phyloP scores from a whole-genome alignment of 2,329 filamentous ascomycete genomes.

The Calonectria hongkongensis region DNA sequence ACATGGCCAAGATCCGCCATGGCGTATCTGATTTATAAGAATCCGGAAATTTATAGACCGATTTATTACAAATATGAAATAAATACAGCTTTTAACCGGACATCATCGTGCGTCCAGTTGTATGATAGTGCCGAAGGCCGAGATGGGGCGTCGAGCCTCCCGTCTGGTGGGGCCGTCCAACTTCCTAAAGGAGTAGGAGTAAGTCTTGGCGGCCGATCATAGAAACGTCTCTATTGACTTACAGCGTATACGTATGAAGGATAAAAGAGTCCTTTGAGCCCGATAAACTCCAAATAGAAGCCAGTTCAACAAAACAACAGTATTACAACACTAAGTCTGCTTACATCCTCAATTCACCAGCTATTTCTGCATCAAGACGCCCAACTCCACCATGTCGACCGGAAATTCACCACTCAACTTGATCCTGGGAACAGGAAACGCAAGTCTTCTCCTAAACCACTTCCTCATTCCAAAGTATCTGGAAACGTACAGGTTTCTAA shows the following conservation, averaged over 20 bases:
- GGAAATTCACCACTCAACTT: conserved; percentile 42
- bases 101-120: too few species aligned
- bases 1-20: too few species aligned
- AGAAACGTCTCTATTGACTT: not conserved
- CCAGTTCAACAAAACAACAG: not conserved
- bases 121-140: not conserved
- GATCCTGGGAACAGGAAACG: conserved; percentile 45
- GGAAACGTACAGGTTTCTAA: conserved; percentile 19
- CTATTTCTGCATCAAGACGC: not conserved
- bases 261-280: not conserved
- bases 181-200: conserved; percentile 39
- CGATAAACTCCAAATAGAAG: not conserved
- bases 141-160: not conserved
- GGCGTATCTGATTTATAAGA: not conserved
- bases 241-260: not conserved
- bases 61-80: not conserved
- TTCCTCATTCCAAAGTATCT: rapidly evolving
- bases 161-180: conserved; percentile 3
- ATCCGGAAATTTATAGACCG: too few species aligned
- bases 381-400: conserved; percentile 26
- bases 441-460: conserved; percentile 11
- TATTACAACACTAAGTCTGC: not conserved
- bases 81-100: not conserved
- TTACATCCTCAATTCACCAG: not conserved
- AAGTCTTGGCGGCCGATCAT: conserved; percentile 34